phyloP scores from a whole-genome alignment of 106 monocot genomes.

The Dendrobium nobile region DNA sequence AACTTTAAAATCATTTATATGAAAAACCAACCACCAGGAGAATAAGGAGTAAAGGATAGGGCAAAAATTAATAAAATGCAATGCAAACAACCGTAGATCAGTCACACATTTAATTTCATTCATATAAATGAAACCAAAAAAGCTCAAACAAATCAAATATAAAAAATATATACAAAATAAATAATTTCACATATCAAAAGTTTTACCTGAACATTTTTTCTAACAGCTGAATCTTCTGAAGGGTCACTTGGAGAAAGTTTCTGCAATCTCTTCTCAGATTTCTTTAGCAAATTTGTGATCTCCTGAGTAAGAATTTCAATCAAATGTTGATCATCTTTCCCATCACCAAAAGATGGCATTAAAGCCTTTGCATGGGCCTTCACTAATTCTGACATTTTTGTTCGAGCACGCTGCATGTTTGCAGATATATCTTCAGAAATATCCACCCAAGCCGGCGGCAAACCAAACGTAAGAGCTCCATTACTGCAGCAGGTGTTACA shows the following conservation, averaged over 20 bases:
- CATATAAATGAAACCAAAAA: too few species aligned
- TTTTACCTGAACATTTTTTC: slow-evolving; percentile 94
- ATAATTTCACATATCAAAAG: not conserved
- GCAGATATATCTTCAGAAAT: slow-evolving; percentile 80
- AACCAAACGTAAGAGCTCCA: slow-evolving; percentile 60
- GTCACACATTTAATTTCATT: not conserved
- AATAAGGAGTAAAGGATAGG: not conserved
- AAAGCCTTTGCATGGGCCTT: slow-evolving; percentile 88
- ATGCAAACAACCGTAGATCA: not conserved
- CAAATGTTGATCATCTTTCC: slow-evolving; percentile 65
- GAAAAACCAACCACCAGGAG: not conserved
- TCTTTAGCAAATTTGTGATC: slow-evolving; percentile 69
- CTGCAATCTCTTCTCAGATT: slow-evolving; percentile 73
- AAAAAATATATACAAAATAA: not conserved
- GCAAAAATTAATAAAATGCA: not conserved
- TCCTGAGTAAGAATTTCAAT: slow-evolving; percentile 87
- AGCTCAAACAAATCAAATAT: not conserved
- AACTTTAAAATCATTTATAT: not conserved
- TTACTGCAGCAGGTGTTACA: slow-evolving; percentile 30
- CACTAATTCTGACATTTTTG: slow-evolving; percentile 75
- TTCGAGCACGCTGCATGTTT: slow-evolving; percentile 75
- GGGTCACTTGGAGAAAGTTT: slow-evolving; percentile 59
- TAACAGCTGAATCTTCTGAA: slow-evolving; percentile 87
- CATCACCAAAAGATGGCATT: slow-evolving; percentile 98
- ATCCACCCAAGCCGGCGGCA: slow-evolving; percentile 98